Percentiles rank a stretch among this genome's conserved stretches.
phyloP scores from a whole-genome alignment of 1,139 yeast species.

The Blastobotrys serpentis region DNA sequence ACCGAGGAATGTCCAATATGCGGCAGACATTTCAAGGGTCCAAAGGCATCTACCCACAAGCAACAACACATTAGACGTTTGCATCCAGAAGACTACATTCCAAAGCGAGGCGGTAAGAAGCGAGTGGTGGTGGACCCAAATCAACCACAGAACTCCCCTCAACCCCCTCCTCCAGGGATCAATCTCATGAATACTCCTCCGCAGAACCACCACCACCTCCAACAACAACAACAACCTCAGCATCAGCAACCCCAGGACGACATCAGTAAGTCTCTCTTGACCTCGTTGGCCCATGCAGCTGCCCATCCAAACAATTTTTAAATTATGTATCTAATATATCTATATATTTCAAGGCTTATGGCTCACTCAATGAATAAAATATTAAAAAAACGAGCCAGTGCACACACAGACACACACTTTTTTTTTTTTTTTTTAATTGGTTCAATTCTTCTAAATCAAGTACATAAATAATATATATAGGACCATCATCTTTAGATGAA shows the following conservation, averaged over 20 bases:
- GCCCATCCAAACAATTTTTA: constrained; percentile 11
- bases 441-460: no score
- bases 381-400: no score
- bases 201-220: background rate
- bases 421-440: no score
- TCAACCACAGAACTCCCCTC: background rate
- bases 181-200: constrained; percentile 7
- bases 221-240: constrained; percentile 6
- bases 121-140: constrained; percentile 20
- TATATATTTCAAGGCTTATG: no score
- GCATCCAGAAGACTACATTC: constrained; percentile 46
- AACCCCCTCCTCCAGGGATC: background rate
- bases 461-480: no score
- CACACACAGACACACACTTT: no score
- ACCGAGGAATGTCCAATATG: constrained; percentile 45
- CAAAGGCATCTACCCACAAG: constrained; percentile 47
- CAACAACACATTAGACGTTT: constrained; percentile 48
- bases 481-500: no score
- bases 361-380: no score
- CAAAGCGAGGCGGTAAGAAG: constrained; percentile 47
- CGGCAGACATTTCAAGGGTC: constrained; percentile 46
- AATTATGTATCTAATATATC: background rate
- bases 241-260: constrained; percentile 10
- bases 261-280: constrained; percentile 11
- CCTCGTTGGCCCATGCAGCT: constrained; percentile 22